These are phyloP conservation scores for Fusarium circinatum DNA, from an alignment of 2,329 filamentous ascomycete genomes.

Conservation along the genomic window DNA sequence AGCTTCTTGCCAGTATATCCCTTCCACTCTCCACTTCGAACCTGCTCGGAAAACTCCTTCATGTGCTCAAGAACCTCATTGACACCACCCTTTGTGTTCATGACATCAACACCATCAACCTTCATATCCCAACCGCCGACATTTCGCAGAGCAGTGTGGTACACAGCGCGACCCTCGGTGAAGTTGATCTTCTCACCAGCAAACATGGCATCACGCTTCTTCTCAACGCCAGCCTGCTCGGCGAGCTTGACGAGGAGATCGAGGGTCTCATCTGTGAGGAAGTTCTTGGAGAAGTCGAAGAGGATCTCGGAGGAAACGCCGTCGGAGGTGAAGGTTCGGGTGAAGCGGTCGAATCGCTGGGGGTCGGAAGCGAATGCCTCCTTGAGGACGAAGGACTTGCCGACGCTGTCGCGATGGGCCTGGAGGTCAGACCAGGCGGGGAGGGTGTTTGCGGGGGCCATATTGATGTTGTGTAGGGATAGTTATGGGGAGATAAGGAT, in stretches of 20 bases:
- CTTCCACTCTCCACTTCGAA: slow-evolving; percentile 95
- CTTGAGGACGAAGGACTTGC: slow-evolving; percentile 91
- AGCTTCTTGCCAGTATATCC: slow-evolving; percentile 98
- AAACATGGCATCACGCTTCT: slow-evolving; percentile 98
- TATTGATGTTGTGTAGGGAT: slow-evolving; percentile 44
- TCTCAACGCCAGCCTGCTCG: slow-evolving; percentile 88
- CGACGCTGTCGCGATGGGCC: slow-evolving; percentile 85
- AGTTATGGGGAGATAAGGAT: neutral
- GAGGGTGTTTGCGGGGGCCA: slow-evolving; percentile 88
- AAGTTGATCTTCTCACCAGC: slow-evolving; percentile 99
- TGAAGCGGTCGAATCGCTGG: slow-evolving; percentile 89
- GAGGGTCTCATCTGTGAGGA: slow-evolving; percentile 92
- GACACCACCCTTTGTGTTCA: slow-evolving; percentile 87
- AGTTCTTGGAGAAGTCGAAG: slow-evolving; percentile 99
- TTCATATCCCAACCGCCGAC: slow-evolving; percentile 82
- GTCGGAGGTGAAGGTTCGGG: slow-evolving; percentile 82
- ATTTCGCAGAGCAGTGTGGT: slow-evolving; percentile 94
- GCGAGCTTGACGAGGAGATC: slow-evolving; percentile 88
- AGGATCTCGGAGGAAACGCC: slow-evolving; percentile 88
- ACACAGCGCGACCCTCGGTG: slow-evolving; percentile 95
- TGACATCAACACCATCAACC: slow-evolving; percentile 92
- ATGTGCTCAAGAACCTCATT: slow-evolving; percentile 94
- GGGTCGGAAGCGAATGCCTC: slow-evolving; percentile 91
- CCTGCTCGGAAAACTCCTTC: slow-evolving; percentile 97
- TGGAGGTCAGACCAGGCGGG: slow-evolving; percentile 91